Conservation (phyloP, 2,329 filamentous ascomycete species). For the Thyridium curvatum region DNA sequence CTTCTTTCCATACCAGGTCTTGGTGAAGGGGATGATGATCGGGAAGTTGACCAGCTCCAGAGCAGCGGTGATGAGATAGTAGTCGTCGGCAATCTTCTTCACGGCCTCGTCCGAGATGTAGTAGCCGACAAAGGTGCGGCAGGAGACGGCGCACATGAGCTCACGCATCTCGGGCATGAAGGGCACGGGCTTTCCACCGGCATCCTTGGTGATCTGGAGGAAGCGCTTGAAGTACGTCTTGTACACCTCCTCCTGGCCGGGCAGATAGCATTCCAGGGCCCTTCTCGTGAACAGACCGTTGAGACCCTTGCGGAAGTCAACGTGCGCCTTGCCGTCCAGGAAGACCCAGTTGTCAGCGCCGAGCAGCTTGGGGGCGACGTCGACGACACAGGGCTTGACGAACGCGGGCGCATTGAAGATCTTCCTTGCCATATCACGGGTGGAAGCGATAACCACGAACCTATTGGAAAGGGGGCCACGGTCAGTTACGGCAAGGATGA, state of each 20-base stretch:
- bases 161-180: conserved; percentile 94
- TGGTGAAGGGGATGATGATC: conserved; percentile 90
- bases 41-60: conserved; percentile 98
- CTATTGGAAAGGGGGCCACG: conserved; percentile 34
- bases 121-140: conserved; percentile 93
- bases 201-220: conserved; percentile 65
- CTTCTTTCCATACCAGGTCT: conserved; percentile 96
- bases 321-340: conserved; percentile 87
- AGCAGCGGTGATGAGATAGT: conserved; percentile 92
- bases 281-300: conserved; percentile 91
- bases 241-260: conserved; percentile 88
- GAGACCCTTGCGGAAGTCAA: conserved; percentile 94
- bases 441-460: conserved; percentile 95
- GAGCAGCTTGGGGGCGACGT: conserved; percentile 87
- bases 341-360: conserved; percentile 95
- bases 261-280: conserved; percentile 82
- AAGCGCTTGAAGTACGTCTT: conserved; percentile 79
- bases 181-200: conserved; percentile 66
- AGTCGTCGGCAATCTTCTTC: conserved; percentile 93
- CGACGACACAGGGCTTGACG: conserved; percentile 95
- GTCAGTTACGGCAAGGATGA: conserved; percentile 1
- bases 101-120: conserved; percentile 88
- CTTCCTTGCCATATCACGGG: conserved; percentile 91
- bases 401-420: conserved; percentile 90
- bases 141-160: conserved; percentile 89